Base-by-base conservation (phyloP, 805 yeast species). In the Hanseniaspora valbyensis region DNA sequence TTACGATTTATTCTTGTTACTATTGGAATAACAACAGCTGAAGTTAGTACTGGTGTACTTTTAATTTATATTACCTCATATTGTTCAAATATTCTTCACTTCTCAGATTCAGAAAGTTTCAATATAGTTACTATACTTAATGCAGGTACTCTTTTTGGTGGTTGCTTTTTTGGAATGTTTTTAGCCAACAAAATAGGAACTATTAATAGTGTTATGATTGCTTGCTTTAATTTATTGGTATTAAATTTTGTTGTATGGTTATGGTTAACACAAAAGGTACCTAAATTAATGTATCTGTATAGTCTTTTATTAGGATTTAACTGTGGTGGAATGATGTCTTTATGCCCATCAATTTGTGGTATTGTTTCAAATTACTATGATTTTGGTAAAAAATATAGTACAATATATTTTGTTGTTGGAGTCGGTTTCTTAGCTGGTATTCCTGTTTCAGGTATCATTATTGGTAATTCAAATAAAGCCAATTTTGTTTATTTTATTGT, bases 271-370 rank as follows among this genome's bases (percentile, higher is more conserved):
- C 54, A 32, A 56, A 68, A 49, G 41, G 44, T 49, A 38, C 54
- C 55, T n/a, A 66, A 51, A 19, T 69, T 60, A n/a, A 62, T 63
- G 56, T 72, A 64, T 54, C 72, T 66, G 2, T 76, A 76, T 54
- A 64, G 76, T 13, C 69, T 65, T 1, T 55, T 71, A 7, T 76
- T 71, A 62, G 83, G 83, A 4, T 69, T 77, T 46, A 66, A 70
- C 53, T 71, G 79, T 9, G 76, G 80, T 6, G 72, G 81, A 2
- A 71, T 76, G 0, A 69, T 77, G 55, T 70, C 81, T 3, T 60
- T 77, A 49, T 67, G 76, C 40, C 81, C 82, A 7, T 78, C 76
- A 2, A 75, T 81, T 55, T 69, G 78, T 53, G 80, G 78, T 1
- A 78, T 77, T 52, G 74, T 78, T 32, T 74, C 80, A 19, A 72